These are phyloP conservation scores for Silybum marianum DNA, from an alignment of 129 eudicot genomes.

Conservation along the genomic window DNA sequence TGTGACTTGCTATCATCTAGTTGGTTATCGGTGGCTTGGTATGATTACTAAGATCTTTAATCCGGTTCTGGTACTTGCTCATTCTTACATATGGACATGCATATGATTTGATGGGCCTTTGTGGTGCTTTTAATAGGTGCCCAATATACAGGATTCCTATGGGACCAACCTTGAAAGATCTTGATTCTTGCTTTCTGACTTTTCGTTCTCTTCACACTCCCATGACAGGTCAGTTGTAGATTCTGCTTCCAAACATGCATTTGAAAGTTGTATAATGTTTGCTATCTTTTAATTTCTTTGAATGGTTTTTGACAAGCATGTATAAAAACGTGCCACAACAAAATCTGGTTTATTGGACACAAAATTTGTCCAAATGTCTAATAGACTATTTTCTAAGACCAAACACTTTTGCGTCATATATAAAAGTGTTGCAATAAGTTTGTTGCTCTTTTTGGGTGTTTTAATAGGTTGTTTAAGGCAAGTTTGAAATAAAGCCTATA, in stretches of 20 bases:
- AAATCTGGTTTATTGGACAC: no score
- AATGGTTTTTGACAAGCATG: neutral
- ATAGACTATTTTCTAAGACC: no score
- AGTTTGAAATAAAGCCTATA: no score
- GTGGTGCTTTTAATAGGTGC: conserved; percentile 53
- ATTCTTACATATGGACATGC: neutral
- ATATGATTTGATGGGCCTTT: conserved; percentile 1
- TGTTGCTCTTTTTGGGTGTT: no score
- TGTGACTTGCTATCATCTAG: conserved; percentile 73
- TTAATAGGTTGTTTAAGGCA: no score
- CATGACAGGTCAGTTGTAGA: conserved; percentile 46
- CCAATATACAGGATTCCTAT: conserved; percentile 88
- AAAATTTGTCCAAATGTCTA: no score
- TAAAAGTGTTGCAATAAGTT: no score
- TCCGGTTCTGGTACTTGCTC: neutral
- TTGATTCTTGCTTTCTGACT: conserved; percentile 93
- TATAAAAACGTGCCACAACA: neutral
- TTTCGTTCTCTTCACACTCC: conserved; percentile 81
- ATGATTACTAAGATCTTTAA: conserved; percentile 25
- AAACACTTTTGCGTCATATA: no score
- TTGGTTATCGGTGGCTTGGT: conserved; percentile 94
- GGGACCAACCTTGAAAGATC: conserved; percentile 82
- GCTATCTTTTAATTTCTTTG: neutral
- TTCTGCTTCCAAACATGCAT: neutral
- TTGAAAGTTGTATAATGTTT: neutral